phyloP scores from a whole-genome alignment of 2,329 filamentous ascomycete species.

The Diaporthe longicolla region DNA sequence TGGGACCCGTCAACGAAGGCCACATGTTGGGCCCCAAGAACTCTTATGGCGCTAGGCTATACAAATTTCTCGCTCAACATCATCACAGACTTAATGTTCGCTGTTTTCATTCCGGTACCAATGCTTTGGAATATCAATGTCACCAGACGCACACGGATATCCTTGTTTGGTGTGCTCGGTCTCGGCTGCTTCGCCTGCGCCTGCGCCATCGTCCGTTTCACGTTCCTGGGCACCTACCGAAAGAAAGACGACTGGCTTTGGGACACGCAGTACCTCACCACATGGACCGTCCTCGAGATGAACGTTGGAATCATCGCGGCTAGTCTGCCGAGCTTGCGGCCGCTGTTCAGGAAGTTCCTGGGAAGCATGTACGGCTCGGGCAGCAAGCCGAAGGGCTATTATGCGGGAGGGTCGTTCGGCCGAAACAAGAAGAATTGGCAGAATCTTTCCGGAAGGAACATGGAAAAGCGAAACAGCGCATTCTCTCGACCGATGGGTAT shows the following conservation, averaged over 20 bases:
- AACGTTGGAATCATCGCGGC: slow-evolving; percentile 49
- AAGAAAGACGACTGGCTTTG: slow-evolving; percentile 49
- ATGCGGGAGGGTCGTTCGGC: not conserved
- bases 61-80: slow-evolving; percentile 56
- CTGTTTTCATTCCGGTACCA: slow-evolving; percentile 49
- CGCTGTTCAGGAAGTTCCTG: slow-evolving; percentile 46
- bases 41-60: slow-evolving; percentile 59
- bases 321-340: slow-evolving; percentile 48
- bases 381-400: not conserved
- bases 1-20: slow-evolving; percentile 59
- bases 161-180: slow-evolving; percentile 47
- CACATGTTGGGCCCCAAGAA: slow-evolving; percentile 58
- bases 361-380: slow-evolving; percentile 23
- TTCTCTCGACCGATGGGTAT: slow-evolving; percentile 1
- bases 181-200: slow-evolving; percentile 49
- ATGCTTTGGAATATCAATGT: slow-evolving; percentile 51
- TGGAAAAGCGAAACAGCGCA: not conserved
- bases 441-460: slow-evolving; percentile 9
- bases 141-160: slow-evolving; percentile 48
- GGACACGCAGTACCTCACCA: slow-evolving; percentile 49
- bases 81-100: slow-evolving; percentile 49
- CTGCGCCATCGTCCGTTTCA: slow-evolving; percentile 49
- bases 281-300: slow-evolving; percentile 49
- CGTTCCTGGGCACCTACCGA: slow-evolving; percentile 46
- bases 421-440: slow-evolving; percentile 15